Evolutionary conservation across 805 yeast genomes (phyloP), one percentile per base, ranked within the genome.

Genomic region (Wickerhamomyces bisporus): DNA sequence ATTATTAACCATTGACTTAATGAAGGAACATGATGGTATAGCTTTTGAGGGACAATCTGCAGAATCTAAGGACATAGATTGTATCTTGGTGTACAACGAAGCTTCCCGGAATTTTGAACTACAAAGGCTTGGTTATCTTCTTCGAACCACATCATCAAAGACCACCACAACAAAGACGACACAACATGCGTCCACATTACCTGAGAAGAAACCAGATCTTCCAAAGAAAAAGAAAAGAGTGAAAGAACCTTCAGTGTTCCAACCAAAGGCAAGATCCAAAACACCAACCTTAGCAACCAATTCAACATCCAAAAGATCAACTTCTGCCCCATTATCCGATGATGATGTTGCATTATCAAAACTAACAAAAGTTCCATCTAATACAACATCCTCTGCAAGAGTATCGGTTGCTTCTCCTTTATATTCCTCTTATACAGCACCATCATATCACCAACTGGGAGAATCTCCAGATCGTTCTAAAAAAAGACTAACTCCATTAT

Each of bases 241-340:
- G 12, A 42, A 41, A 19, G 54, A 52, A 12, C 44, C 55, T 1
- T 47, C 55, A 8, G 44, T 53, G n/a, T 50, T 48, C 33, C 53
- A 49, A 19, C 54, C 57, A 13, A 52, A 50, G 27, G 29, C 40
- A 7, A 36, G 53, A 6, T 33, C 52, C 2, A 44, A 44, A 26
- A 42, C 50, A 0, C 55, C 55, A n/a, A 26, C 32, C 11, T 18
- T 8, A 34, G 53, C 29, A 57, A 20, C 27, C n/a, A 11, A 30
- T 36, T 5, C 30, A n/a, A 6, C 27, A 23, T 9, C 14, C 4
- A 19, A 14, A 16, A 21, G 25, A 4, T 15, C 26, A 6, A 23
- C 17, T 4, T 26, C 30, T 13, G 25, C 29, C 13, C 20, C 16
- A 9, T 9, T 15, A 4, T 7, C 17, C 4, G 31, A 16, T 4